Conservation (phyloP, 257 asterid species). For the Ophiorrhiza pumila region DNA sequence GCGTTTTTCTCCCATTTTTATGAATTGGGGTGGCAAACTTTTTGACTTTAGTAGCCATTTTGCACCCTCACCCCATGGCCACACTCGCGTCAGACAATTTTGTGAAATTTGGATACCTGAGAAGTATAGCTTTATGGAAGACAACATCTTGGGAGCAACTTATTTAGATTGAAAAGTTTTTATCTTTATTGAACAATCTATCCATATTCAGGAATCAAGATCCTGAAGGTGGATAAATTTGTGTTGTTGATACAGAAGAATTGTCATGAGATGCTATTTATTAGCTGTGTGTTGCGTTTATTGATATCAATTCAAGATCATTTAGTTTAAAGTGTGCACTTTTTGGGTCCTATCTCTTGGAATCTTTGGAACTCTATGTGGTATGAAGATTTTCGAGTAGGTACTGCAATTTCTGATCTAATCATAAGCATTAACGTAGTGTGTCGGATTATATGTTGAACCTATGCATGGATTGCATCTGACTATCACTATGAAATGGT, state of each 20-base stretch:
- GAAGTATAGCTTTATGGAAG: no score
- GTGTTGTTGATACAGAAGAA: not conserved
- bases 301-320: not conserved
- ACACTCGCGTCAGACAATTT: not conserved
- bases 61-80: not conserved
- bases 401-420: not conserved
- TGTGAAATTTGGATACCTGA: not conserved
- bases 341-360: no score
- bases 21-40: not conserved
- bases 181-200: no score
- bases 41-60: not conserved
- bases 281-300: not conserved
- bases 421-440: not conserved
- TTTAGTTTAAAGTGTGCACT: not conserved
- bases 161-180: not conserved
- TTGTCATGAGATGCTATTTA: not conserved
- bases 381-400: not conserved
- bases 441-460: not conserved
- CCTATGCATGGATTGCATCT: not conserved
- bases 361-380: not conserved
- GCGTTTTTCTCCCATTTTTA: not conserved
- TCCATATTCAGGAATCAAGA: no score
- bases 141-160: not conserved
- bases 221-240: not conserved
- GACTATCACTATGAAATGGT: not conserved